Evolutionary conservation across 345 rosid species (phyloP).

Genomic region (Tarenaya hassleriana): DNA sequence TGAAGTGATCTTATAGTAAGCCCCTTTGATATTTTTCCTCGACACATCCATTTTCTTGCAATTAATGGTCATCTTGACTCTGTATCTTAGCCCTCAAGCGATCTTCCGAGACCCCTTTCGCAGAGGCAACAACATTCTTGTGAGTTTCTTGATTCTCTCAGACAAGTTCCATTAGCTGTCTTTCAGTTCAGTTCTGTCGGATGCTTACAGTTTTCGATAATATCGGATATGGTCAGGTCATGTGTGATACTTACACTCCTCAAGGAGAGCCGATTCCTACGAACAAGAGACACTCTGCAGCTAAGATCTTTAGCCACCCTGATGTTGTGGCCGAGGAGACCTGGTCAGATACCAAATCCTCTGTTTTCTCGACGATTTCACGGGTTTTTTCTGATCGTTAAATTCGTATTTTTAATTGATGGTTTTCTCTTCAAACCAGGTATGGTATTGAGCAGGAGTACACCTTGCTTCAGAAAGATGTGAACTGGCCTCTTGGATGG

Average conservation of each 20-base stretch:
- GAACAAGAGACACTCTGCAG: conserved; percentile 70
- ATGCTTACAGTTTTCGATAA: background rate
- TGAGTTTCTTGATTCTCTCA: conserved; percentile 25
- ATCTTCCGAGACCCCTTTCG: conserved; percentile 92
- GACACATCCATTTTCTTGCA: conserved; percentile 4
- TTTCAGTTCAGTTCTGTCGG: background rate
- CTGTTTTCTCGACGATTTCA: background rate
- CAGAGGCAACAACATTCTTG: conserved; percentile 77
- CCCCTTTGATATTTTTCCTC: background rate
- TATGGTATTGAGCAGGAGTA: conserved; percentile 89
- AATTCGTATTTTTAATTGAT: background rate
- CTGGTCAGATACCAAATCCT: conserved; percentile 30
- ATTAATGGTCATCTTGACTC: conserved; percentile 11
- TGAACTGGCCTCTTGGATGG: conserved; percentile 92
- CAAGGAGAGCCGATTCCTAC: conserved; percentile 84
- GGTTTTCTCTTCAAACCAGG: conserved; percentile 29
- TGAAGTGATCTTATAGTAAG: conserved; percentile 84
- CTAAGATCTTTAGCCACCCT: conserved; percentile 75
- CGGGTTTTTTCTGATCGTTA: no score
- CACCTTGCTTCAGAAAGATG: conserved; percentile 76
- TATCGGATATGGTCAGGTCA: conserved; percentile 41
- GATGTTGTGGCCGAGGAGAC: conserved; percentile 61
- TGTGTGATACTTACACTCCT: conserved; percentile 87
- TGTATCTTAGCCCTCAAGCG: conserved; percentile 67
- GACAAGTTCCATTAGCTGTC: background rate